These are phyloP conservation scores for Xylariaceae sp. DNA, from an alignment of 2,329 filamentous ascomycete genomes.

Conservation along the genomic window DNA sequence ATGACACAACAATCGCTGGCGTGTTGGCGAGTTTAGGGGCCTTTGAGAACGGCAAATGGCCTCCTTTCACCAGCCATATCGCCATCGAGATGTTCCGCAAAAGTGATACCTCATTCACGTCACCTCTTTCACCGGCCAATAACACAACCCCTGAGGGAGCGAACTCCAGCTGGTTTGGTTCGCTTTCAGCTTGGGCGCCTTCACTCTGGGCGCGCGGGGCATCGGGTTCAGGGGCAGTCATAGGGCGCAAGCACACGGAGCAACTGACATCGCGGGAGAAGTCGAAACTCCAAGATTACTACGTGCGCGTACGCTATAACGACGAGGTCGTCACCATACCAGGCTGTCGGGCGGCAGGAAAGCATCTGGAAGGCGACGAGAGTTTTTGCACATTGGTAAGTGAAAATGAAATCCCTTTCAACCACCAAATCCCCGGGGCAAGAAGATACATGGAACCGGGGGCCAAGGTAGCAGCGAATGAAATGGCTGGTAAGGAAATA, in stretches of 20 bases:
- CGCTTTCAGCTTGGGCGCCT: slow-evolving; percentile 29
- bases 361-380: slow-evolving; percentile 80
- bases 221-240: slow-evolving; percentile 41
- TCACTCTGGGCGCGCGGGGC: slow-evolving; percentile 26
- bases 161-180: slow-evolving; percentile 31
- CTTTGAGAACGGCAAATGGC: slow-evolving; percentile 71
- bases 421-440: background rate
- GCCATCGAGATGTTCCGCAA: slow-evolving; percentile 83
- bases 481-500: background rate
- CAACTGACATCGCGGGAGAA: slow-evolving; percentile 55
- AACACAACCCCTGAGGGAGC: slow-evolving; percentile 2
- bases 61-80: slow-evolving; percentile 87
- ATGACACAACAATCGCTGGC: slow-evolving; percentile 87
- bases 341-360: slow-evolving; percentile 69
- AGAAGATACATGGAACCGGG: too few species aligned
- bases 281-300: slow-evolving; percentile 65
- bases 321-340: slow-evolving; percentile 76
- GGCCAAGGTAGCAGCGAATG: background rate
- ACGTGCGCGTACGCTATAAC: slow-evolving; percentile 87
- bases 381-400: slow-evolving; percentile 83
- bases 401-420: slow-evolving; percentile 9
- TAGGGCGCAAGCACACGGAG: slow-evolving; percentile 51
- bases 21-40: slow-evolving; percentile 73
- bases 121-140: slow-evolving; percentile 15
- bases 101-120: slow-evolving; percentile 24